Base-by-base conservation (phyloP, 352 stramenopile species). In the Pythium biforme region DNA sequence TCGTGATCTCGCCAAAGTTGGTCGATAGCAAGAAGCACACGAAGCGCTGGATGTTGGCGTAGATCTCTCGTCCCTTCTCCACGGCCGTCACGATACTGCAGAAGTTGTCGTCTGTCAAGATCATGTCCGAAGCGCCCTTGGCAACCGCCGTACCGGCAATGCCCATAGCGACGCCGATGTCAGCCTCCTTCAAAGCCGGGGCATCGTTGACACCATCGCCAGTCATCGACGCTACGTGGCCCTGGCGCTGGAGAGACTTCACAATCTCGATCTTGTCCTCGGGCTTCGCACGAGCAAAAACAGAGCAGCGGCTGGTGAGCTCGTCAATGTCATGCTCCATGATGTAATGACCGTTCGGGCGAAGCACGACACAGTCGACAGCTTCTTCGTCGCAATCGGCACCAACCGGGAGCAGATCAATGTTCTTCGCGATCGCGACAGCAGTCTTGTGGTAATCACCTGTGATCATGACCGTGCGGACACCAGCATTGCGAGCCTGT, bases 31-130 rank as follows among this genome's bases (percentile, higher is more conserved):
- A 84, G 73, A 99, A 99, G 75, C 98, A 96, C 43, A 99, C 83
- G 68, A 99, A 99, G 72, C 99, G 99, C 58, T 96, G 85, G 66
- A 99, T 99, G 71, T 98, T 98, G 63, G 98, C 95, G 74, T 98
- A 99, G 25, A 99, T 97, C 50, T 94, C 95, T 19, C 97, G 83
- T 15, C 97, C 97, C 74, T 96, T 97, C 55, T 98, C 89, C 31
- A 99, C 94, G 14, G 96, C 96, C 9, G 95, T 81, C 19, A 99
- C 96, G 66, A 99, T 99, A 31, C 95, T 99, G 29, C 83, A 86
- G 74, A 99, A 99, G 66, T 98, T 99, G 78, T 99, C 97, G 74
- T 99, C 97, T 3, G 98, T 84, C 33, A 99, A 72, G 46, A 99
- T 96, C 72, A 99, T 99, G 64, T 99, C 96, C 0, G 96, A 97